phyloP scores from a whole-genome alignment of 208 protist species.

The Naegleria lovaniensis region DNA sequence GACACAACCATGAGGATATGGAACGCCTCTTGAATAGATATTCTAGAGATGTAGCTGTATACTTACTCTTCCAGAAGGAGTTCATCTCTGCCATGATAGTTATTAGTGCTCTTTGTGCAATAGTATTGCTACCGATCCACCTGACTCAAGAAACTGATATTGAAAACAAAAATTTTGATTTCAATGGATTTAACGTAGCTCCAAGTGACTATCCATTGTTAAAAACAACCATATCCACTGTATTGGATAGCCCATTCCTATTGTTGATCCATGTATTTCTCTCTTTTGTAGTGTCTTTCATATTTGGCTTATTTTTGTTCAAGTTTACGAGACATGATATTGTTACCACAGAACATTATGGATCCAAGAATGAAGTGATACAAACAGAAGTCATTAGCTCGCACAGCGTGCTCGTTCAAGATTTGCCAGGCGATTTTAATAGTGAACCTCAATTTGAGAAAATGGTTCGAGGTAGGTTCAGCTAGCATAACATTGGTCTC shows the following conservation, averaged over 20 bases:
- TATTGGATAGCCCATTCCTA: background rate
- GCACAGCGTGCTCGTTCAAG: background rate
- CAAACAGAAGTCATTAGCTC: background rate
- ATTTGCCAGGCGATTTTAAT: background rate
- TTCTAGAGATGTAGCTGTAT: conserved; percentile 13
- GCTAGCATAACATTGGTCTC: too few relatives aligned
- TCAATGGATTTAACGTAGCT: background rate
- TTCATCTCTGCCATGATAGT: background rate
- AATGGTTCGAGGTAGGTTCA: background rate
- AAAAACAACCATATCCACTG: background rate
- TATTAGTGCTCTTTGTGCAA: background rate
- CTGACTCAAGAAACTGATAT: background rate
- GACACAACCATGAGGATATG: conserved; percentile 12
- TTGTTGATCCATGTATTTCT: background rate
- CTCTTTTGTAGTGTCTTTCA: background rate
- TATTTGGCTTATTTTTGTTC: background rate
- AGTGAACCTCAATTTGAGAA: conserved; percentile 4
- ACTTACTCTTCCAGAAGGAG: conserved; percentile 5
- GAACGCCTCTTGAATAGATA: background rate
- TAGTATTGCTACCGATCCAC: background rate
- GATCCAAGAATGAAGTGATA: background rate
- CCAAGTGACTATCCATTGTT: background rate
- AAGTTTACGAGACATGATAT: background rate
- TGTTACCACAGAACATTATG: background rate
- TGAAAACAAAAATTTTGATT: background rate